phyloP scores from a whole-genome alignment of 1,139 yeast genomes.

The Scheffersomyces cryptocercus region DNA sequence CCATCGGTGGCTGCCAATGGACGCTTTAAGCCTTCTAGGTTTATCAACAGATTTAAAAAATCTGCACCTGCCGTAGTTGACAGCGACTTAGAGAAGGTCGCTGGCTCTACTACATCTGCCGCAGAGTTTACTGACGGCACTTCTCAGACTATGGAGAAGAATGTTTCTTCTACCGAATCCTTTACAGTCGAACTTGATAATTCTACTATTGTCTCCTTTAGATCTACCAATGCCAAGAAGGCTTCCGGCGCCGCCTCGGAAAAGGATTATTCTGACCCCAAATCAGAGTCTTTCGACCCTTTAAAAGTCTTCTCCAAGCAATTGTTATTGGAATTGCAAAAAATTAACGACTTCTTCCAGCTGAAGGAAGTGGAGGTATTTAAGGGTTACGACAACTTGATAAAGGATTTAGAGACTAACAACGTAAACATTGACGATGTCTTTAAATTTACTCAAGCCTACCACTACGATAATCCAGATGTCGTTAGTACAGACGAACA shows the following conservation, averaged over 20 bases:
- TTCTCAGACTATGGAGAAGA: constrained; percentile 4
- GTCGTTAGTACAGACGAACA: constrained; percentile 20
- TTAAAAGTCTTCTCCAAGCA: constrained; percentile 51
- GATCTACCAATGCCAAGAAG: background rate
- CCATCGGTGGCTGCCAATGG: constrained; percentile 5
- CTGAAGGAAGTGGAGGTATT: constrained; percentile 50
- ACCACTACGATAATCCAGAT: constrained; percentile 19
- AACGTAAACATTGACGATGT: constrained; percentile 31
- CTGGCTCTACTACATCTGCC: background rate
- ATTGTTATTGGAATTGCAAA: constrained; percentile 54
- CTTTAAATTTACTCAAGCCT: constrained; percentile 30
- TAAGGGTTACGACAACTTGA: constrained; percentile 45
- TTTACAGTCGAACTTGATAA: constrained; percentile 8
- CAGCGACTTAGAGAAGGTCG: constrained; percentile 1
- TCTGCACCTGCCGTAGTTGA: background rate
- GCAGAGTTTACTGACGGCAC: background rate
- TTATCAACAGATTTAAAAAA: constrained; percentile 16
- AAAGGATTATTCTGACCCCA: constrained; percentile 17
- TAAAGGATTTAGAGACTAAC: constrained; percentile 36
- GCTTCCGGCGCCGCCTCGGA: background rate
- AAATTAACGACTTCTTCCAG: constrained; percentile 56
- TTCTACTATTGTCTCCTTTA: constrained; percentile 8
- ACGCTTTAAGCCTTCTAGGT: constrained; percentile 12
- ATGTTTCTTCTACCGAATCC: constrained; percentile 6
- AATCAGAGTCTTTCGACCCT: constrained; percentile 37